A percentile compares a stretch with the other conserved stretches of the same genome.
phyloP scores from a whole-genome alignment of 83 land plant genomes.

The Picea abies region DNA sequence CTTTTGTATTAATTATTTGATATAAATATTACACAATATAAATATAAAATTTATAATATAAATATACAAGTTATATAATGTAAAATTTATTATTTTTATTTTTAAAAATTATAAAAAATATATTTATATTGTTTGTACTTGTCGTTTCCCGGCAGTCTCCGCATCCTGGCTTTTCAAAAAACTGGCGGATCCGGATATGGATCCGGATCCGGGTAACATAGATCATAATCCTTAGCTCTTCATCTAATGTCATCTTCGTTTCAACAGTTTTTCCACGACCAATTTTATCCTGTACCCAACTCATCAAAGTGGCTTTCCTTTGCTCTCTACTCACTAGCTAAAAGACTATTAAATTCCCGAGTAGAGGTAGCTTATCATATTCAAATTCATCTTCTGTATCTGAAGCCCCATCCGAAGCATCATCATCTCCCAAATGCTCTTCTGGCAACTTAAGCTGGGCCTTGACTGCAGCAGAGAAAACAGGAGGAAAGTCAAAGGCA shows the following conservation, averaged over 20 bases:
- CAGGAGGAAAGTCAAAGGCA: slow-evolving; percentile 83
- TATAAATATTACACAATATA: no score
- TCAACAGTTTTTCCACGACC: slow-evolving; percentile 84
- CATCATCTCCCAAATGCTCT: slow-evolving; percentile 39
- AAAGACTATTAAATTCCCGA: slow-evolving; percentile 67
- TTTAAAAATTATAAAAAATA: no score
- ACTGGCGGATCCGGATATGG: no score
- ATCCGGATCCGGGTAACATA: no score
- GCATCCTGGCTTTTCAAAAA: no score
- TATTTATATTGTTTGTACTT: no score
- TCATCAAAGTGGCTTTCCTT: slow-evolving; percentile 84
- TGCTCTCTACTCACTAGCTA: slow-evolving; percentile 67
- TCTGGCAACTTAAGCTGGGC: slow-evolving; percentile 42
- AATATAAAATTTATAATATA: no score
- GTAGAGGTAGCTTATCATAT: slow-evolving; percentile 91
- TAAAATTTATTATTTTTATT: no score
- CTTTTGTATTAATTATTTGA: no score
- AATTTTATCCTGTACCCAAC: slow-evolving; percentile 76
- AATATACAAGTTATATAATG: no score
- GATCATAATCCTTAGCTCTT: neutral
- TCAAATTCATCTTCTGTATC: slow-evolving; percentile 72
- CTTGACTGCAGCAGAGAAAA: slow-evolving; percentile 54
- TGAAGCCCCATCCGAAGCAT: slow-evolving; percentile 52
- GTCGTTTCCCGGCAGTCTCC: no score
- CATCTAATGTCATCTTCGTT: slow-evolving; percentile 43